Percentiles rank a stretch among this genome's conserved stretches.
These are phyloP conservation scores for Calonectria leucothoes DNA, from an alignment of 2,329 filamentous ascomycete genomes.

Conservation along the genomic window DNA sequence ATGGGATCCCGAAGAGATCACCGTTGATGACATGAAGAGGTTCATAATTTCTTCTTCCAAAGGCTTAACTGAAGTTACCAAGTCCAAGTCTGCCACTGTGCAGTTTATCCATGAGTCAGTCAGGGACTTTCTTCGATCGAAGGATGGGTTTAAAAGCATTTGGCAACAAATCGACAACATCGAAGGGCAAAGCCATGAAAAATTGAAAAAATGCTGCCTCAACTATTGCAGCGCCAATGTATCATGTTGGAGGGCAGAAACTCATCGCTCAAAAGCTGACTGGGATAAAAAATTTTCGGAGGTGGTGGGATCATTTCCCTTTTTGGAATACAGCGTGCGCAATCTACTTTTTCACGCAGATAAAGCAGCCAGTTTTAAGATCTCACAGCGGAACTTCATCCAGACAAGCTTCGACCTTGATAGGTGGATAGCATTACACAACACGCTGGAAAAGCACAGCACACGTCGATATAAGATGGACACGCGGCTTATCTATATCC, in stretches of 20 bases:
- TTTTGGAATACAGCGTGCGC: neutral
- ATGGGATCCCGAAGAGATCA: neutral
- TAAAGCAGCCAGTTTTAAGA: neutral
- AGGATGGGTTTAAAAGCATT: neutral
- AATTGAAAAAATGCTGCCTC: neutral
- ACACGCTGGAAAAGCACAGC: neutral
- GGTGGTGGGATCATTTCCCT: neutral
- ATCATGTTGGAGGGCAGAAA: neutral
- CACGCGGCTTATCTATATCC: neutral
- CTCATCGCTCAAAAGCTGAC: rapidly evolving
- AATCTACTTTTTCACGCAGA: neutral
- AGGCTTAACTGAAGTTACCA: neutral
- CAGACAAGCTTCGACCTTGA: neutral
- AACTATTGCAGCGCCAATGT: neutral
- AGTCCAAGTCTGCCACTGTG: neutral
- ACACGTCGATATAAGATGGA: neutral
- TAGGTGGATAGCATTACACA: neutral
- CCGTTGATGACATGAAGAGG: neutral
- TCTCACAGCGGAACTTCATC: neutral
- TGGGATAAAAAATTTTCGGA: too few relatives aligned
- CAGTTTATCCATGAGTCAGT: conserved; percentile 16
- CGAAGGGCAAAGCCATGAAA: neutral
- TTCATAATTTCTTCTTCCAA: neutral
- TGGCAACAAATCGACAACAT: neutral
- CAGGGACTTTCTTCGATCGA: neutral